Conservation (phyloP, 148 eudicot species). For the Pouteria glomerata region DNA sequence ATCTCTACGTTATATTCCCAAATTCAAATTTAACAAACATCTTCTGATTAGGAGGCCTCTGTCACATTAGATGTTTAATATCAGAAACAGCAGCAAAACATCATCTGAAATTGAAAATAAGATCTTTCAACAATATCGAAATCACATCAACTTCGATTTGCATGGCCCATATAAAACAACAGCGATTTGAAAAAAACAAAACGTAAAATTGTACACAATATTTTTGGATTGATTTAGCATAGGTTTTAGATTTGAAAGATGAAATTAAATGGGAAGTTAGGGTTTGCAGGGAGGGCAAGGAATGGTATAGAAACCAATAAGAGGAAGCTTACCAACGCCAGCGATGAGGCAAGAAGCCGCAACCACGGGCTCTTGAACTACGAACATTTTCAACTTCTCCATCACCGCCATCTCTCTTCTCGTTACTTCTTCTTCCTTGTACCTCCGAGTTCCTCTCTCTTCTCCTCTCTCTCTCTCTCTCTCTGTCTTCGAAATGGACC, state of each 20-base stretch:
- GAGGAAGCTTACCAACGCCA: slow-evolving; percentile 58
- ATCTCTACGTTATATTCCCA: neutral
- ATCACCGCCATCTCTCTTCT: slow-evolving; percentile 51
- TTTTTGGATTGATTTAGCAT: too few species aligned
- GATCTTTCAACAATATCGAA: neutral
- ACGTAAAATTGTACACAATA: neutral
- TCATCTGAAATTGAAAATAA: neutral
- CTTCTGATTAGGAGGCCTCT: neutral
- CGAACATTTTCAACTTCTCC: slow-evolving; percentile 70
- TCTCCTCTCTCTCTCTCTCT: neutral
- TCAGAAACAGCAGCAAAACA: neutral
- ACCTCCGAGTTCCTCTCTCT: too few species aligned
- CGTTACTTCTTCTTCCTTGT: neutral
- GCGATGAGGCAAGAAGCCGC: slow-evolving; percentile 87
- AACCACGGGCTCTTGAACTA: slow-evolving; percentile 82
- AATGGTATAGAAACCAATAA: neutral
- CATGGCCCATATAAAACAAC: too few species aligned
- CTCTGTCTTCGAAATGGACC: neutral
- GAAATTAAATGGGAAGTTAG: neutral
- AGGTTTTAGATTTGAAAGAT: neutral
- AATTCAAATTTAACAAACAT: neutral
- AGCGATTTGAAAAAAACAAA: neutral
- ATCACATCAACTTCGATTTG: neutral
- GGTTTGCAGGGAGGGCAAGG: neutral
- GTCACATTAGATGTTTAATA: too few species aligned